Base-by-base conservation (phyloP, 306 rosid species). In the Rosa rugosa region DNA sequence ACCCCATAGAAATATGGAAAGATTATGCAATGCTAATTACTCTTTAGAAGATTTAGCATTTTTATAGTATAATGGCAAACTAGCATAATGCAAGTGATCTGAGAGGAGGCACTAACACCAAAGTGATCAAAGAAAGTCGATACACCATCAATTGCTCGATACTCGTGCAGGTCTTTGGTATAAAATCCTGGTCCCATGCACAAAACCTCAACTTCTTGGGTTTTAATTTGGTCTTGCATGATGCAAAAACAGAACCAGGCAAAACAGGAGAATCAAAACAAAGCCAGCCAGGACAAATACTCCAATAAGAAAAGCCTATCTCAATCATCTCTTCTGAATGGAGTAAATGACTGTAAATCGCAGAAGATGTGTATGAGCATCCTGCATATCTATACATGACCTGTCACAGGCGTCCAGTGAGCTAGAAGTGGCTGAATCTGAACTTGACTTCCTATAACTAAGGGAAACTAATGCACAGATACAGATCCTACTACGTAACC, bases 391-490 rank as follows among this genome's bases (percentile, higher is more conserved):
- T 16, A 34, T 20, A 5, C 17, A 75, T 23, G 40, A 25, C n/a
- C 13, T 31, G 69, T 31, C 68, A 62, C 41, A 25, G 1, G 23
- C 4, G 27, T 22, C 12, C 63, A n/a, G 3, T n/a, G 63, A n/a
- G 11, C 77, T 40, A 3, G 53, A 57, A 57, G 41, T 44, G 42
- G 47, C 53, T 74, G 69, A 41, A 74, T 8, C 51, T 57, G 6
- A 44, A 75, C 31, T 75, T 65, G 20, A 44, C 70, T 25, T 74
- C 44, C 57, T 59, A 40, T 38, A 41, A 17, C 17, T 14, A 25
- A 41, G 57, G 53, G 41, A 59, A 74, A 41, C 44, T 75, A 75
- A 20, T 60, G 59, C 18, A 59, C 71, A 44, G 46, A 75, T 25
- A 2, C 14, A 60, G 72, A 31, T 75, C 79, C 79, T 23, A 42